Evolutionary conservation across 2,329 filamentous ascomycete species (phyloP).

Genomic region (Cyphellophora attinorum): DNA sequence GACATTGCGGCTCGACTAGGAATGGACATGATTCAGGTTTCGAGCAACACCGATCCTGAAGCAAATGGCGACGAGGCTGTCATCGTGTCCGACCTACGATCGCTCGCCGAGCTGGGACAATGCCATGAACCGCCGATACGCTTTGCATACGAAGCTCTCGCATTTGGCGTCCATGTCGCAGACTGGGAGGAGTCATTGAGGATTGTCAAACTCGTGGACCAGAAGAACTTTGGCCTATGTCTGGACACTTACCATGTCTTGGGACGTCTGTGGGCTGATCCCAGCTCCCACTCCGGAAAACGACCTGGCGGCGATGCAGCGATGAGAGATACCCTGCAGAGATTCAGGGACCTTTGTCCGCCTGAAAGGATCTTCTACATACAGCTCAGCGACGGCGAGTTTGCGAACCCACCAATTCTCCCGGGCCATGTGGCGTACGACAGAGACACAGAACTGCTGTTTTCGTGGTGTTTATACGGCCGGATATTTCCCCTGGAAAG

Average conservation of each 20-base stretch:
- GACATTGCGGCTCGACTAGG: too few relatives aligned
- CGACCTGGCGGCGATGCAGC: conserved; percentile 41
- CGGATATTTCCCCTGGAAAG: too few relatives aligned
- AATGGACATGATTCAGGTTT: too few relatives aligned
- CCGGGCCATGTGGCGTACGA: conserved; percentile 43
- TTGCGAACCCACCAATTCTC: conserved; percentile 47
- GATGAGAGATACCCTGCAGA: conserved; percentile 36
- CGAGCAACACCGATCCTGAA: too few relatives aligned
- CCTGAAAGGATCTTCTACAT: conserved; percentile 59
- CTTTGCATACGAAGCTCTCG: conserved; percentile 65
- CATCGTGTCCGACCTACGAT: conserved; percentile 15
- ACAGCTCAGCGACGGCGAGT: conserved; percentile 66
- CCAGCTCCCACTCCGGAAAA: conserved; percentile 42
- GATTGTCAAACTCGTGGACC: conserved; percentile 53
- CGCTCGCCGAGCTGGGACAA: conserved; percentile 52
- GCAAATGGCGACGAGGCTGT: too few relatives aligned
- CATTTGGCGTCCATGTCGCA: conserved; percentile 61
- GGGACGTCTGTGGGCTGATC: conserved; percentile 62
- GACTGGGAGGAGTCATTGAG: conserved; percentile 66
- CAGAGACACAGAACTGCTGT: too few relatives aligned
- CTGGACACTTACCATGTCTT: conserved; percentile 73
- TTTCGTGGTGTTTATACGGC: too few relatives aligned
- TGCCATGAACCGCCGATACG: conserved; percentile 42
- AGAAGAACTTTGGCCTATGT: conserved; percentile 65
- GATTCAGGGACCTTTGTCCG: conserved; percentile 47